These are phyloP conservation scores for Thraustotheca clavata DNA, from an alignment of 352 stramenopile species.

Conservation along the genomic window DNA sequence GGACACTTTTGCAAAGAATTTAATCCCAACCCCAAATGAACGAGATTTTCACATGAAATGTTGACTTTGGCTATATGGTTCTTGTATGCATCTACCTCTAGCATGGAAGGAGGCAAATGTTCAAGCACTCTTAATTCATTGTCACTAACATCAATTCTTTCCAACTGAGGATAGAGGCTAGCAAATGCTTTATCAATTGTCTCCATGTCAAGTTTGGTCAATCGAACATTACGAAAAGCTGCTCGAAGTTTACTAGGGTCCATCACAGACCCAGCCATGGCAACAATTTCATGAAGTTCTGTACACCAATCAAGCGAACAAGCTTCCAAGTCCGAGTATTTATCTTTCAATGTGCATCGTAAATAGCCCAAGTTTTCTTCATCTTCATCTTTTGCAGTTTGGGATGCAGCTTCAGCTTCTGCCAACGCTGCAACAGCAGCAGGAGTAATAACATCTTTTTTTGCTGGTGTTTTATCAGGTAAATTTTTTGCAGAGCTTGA, in stretches of 20 bases:
- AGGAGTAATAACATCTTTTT: background rate
- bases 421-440: background rate
- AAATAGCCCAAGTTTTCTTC: background rate
- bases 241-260: background rate
- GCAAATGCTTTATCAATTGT: conserved; percentile 2
- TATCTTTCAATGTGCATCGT: conserved; percentile 3
- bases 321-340: conserved; percentile 16
- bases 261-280: background rate
- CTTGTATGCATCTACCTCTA: conserved; percentile 17
- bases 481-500: background rate
- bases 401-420: background rate
- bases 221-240: conserved; percentile 1
- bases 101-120: background rate
- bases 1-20: background rate
- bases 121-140: background rate
- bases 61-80: background rate
- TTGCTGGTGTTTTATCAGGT: background rate
- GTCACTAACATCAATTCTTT: conserved; percentile 18
- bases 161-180: background rate
- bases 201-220: conserved; percentile 16
- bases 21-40: conserved; percentile 15
- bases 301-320: conserved; percentile 19
- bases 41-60: background rate
- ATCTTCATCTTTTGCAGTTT: background rate
- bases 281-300: conserved; percentile 10